Percentiles rank a stretch among this genome's conserved stretches.
Evolutionary conservation across 306 rosid species (phyloP).

Genomic region (Medicago truncatula): MtrunA17r5.0-ANR NC_053048.1:45487001-45487500

Average conservation of each 20-base stretch:
- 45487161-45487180: conserved; percentile 47
- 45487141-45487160: conserved; percentile 40
- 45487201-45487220: conserved; percentile 53
- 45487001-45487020: background rate
- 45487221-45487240: conserved; percentile 7
- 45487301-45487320: conserved; percentile 76
- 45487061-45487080: background rate
- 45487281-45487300: conserved; percentile 65
- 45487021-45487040: background rate
- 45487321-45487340: conserved; percentile 54
- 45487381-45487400: conserved; percentile 65
- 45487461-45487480: conserved; percentile 79
- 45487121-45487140: conserved; percentile 73
- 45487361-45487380: background rate
- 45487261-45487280: conserved; percentile 49
- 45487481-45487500: conserved; percentile 37
- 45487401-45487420: conserved; percentile 46
- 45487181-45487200: conserved; percentile 50
- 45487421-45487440: conserved; percentile 3
- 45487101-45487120: conserved; percentile 17
- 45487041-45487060: background rate
- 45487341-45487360: conserved; percentile 36
- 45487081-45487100: conserved; percentile 29
- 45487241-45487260: conserved; percentile 31
- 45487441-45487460: conserved; percentile 40